Evolutionary conservation across 257 asterid genomes (phyloP), one percentile per base, ranked within the genome.

Genomic region (Petrea volubilis): DNA sequence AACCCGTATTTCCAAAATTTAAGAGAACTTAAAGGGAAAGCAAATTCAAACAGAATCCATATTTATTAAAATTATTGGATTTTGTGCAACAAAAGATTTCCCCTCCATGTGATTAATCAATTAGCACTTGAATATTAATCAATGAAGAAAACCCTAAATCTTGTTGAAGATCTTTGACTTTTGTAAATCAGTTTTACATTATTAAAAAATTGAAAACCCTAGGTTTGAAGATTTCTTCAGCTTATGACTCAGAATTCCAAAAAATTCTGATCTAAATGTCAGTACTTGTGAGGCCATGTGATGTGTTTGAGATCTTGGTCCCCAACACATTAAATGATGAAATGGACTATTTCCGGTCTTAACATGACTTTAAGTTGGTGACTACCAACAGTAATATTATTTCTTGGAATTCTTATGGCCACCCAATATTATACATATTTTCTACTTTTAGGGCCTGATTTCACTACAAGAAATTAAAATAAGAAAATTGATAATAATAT

Each of bases 241-340:
- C 65, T 21, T 9, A 47, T 21, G 74, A 57, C 47, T 70, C 61
- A 65, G 6, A 67, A 53, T 59, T 31, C 28, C 52, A 28, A 29
- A 60, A 59, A 44, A 24, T 18, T 50, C 65, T 27, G 46, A 74
- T 68, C 57, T 70, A 69, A 64, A 36, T 74, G 77, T 64, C 73
- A 68, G 84, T 55, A 46, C 68, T 74, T 79, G 86, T 77, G 75
- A 61, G 82, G n/a, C 83, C 93, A 89, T 80, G 94, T 87, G 88
- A 74, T 72, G 68, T 82, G 93, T 85, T 82, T 55, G 76, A 72
- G 79, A 78, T 74, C 64, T 82, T 67, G 41, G 68, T 78, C 73
- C 72, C 73, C 47, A 61, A 68, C 67, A 79, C 73, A 82, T 77
- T 85, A 74, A 86, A 82, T 79, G 81, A 27, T 66, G 74, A 74